These are phyloP conservation scores for Coprinellus aureogranulatus DNA, from an alignment of 768 basidiomycete genomes.

Conservation along the genomic window DNA sequence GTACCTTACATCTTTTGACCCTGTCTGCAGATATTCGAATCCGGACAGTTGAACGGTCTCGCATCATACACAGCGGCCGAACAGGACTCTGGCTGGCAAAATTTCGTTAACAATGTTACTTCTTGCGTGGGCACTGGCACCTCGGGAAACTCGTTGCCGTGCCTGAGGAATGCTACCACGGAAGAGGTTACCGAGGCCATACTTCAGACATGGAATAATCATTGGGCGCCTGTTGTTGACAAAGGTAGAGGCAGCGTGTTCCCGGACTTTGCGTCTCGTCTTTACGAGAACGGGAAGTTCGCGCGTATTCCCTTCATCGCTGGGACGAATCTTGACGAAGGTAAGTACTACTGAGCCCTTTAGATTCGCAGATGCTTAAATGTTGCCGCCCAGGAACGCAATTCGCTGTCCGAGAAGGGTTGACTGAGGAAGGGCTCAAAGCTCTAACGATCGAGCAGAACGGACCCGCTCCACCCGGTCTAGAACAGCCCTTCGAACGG, in stretches of 20 bases:
- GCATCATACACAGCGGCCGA: conserved; percentile 28
- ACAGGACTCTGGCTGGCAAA: conserved; percentile 35
- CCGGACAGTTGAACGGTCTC: conserved; percentile 36
- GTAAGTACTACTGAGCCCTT: too few relatives aligned
- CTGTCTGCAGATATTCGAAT: conserved; percentile 37
- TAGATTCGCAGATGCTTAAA: background rate
- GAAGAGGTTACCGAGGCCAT: conserved; percentile 23
- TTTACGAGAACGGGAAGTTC: conserved; percentile 25
- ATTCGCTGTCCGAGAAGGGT: conserved; percentile 26
- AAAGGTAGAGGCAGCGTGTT: conserved; percentile 35
- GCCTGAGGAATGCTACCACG: conserved; percentile 23
- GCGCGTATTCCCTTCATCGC: conserved; percentile 43
- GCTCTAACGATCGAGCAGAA: conserved; percentile 22
- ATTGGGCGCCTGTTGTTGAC: conserved; percentile 41
- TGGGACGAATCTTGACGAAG: conserved; percentile 46
- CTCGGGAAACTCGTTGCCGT: conserved; percentile 33
- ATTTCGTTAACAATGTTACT: conserved; percentile 35
- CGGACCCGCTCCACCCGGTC: conserved; percentile 25
- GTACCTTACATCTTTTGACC: background rate
- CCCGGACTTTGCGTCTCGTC: conserved; percentile 36
- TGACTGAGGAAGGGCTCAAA: conserved; percentile 24
- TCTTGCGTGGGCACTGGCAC: conserved; percentile 27
- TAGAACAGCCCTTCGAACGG: conserved; percentile 15
- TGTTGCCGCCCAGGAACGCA: conserved; percentile 28
- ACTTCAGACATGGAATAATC: background rate